These are phyloP conservation scores for Penicillium subrubescens DNA, from an alignment of 495 filamentous ascomycete genomes.

Conservation along the genomic window DNA sequence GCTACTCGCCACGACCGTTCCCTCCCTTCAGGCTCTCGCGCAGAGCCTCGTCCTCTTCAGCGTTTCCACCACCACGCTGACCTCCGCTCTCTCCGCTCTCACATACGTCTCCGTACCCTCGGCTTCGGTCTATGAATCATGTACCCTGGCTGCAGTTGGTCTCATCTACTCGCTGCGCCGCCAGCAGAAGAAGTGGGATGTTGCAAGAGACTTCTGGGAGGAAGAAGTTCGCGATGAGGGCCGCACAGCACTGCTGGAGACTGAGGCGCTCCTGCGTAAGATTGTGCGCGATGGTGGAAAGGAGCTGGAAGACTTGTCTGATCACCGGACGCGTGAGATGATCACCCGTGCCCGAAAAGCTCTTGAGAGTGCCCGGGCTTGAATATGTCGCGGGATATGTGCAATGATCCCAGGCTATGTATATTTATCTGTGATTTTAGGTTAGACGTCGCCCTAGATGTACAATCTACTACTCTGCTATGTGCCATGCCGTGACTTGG, in stretches of 20 bases:
- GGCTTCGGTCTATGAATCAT: conserved; percentile 68
- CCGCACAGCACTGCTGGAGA: conserved; percentile 66
- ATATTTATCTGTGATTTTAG: conserved; percentile 23
- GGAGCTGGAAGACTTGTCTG: conserved; percentile 36
- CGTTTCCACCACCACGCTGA: conserved; percentile 64
- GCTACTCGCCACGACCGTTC: conserved; percentile 65
- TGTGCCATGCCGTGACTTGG: conserved; percentile 7
- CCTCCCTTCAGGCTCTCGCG: conserved; percentile 75
- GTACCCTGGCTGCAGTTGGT: conserved; percentile 78
- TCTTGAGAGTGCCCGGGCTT: conserved; percentile 47
- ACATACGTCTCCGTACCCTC: conserved; percentile 64
- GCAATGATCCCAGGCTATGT: conserved; percentile 7
- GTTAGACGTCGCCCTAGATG: conserved; percentile 22
- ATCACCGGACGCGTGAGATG: conserved; percentile 49
- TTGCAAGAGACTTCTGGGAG: conserved; percentile 69
- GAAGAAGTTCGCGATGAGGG: conserved; percentile 79
- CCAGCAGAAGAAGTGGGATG: conserved; percentile 81
- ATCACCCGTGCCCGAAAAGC: conserved; percentile 57
- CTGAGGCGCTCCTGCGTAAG: conserved; percentile 64
- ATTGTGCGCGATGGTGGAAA: conserved; percentile 55
- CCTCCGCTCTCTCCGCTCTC: conserved; percentile 65
- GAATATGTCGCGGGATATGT: background rate
- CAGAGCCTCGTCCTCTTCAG: conserved; percentile 77
- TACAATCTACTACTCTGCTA: conserved; percentile 28
- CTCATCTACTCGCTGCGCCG: conserved; percentile 70